These are phyloP conservation scores for Heliamphora exappendiculata DNA, from an alignment of 148 eudicot species.

Conservation along the genomic window DNA sequence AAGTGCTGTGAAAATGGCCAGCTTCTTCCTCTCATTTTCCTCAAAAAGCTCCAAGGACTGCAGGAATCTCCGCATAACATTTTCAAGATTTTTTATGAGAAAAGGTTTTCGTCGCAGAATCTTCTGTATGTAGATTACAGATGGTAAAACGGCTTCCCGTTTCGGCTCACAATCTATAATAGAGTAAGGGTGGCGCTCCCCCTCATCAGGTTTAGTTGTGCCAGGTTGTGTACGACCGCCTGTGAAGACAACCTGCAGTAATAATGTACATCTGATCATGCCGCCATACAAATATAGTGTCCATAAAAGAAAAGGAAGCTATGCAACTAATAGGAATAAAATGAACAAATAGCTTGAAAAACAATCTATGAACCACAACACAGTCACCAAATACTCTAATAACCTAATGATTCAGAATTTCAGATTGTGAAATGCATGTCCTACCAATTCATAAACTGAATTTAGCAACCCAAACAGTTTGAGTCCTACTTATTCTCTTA, in stretches of 20 bases:
- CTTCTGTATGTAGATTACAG: constrained; percentile 89
- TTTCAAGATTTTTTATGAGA: constrained; percentile 94
- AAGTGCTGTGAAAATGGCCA: constrained; percentile 97
- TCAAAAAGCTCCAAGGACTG: constrained; percentile 96
- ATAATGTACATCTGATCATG: not conserved
- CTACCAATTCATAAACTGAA: not conserved
- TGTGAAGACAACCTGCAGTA: constrained; percentile 72
- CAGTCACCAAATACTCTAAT: too few relatives aligned
- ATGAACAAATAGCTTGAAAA: too few relatives aligned
- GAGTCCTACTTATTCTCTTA: not conserved
- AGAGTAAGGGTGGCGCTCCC: constrained; percentile 91
- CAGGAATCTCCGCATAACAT: constrained; percentile 85
- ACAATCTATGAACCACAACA: not conserved
- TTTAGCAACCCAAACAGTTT: not conserved
- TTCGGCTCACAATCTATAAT: constrained; percentile 75
- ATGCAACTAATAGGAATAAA: too few relatives aligned
- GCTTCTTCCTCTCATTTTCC: constrained; percentile 83
- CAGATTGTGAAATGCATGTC: not conserved
- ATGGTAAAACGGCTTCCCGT: constrained; percentile 84
- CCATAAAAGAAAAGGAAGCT: not conserved
- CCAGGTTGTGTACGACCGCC: constrained; percentile 99
- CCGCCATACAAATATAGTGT: not conserved
- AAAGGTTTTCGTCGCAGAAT: constrained; percentile 82
- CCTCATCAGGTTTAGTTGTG: constrained; percentile 94
- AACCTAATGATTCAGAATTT: not conserved